Evolutionary conservation across 2,329 filamentous ascomycete genomes (phyloP), one percentile per base, ranked within the genome.

Genomic region (Ophiostoma fasciatum): DNA sequence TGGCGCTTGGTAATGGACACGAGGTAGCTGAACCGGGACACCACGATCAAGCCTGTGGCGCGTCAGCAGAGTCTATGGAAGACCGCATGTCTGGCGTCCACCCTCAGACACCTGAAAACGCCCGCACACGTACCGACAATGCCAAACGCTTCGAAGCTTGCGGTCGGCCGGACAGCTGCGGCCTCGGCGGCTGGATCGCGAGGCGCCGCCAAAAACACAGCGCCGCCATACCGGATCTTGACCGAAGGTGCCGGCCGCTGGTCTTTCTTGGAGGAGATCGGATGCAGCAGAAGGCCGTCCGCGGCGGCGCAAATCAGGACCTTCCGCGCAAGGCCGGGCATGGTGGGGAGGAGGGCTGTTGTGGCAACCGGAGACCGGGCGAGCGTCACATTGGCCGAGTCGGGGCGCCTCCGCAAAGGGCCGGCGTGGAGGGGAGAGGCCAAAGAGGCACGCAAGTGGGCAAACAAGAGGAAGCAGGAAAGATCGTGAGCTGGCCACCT

Each of bases 1-100:
- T 92, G 73, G 31, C 88, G 81, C 39, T 76, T 73, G 17, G 79
- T 85, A 49, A 98, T 92, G 10, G 83, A 79, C 39, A 98, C 71
- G 7, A 98, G 70, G 56, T 88, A 96, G 44, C 76, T 82, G 20
- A 78, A 71, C 26, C 76, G 80, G 17, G 85, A 82, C 41, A 96
- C 72, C 25, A 77, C 83, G 30, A 98, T 70, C 1, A 98, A 62
- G 17, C 90, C 88, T 96, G 44, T 11, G 6, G 10, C 25, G 5
- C n/a, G n/a, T n/a, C n/a, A n/a, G n/a, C n/a, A n/a, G n/a, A n/a
- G n/a, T n/a, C n/a, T n/a, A n/a, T n/a, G n/a, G n/a, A n/a, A n/a
- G n/a, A n/a, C n/a, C n/a, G n/a, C n/a, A n/a, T n/a, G n/a, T n/a
- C n/a, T n/a, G n/a, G n/a, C n/a, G n/a, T n/a, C n/a, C n/a, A n/a